These are phyloP conservation scores for Obelidium mucronatum DNA, from an alignment of 192 early-diverging fungal genomes.

Conservation along the genomic window DNA sequence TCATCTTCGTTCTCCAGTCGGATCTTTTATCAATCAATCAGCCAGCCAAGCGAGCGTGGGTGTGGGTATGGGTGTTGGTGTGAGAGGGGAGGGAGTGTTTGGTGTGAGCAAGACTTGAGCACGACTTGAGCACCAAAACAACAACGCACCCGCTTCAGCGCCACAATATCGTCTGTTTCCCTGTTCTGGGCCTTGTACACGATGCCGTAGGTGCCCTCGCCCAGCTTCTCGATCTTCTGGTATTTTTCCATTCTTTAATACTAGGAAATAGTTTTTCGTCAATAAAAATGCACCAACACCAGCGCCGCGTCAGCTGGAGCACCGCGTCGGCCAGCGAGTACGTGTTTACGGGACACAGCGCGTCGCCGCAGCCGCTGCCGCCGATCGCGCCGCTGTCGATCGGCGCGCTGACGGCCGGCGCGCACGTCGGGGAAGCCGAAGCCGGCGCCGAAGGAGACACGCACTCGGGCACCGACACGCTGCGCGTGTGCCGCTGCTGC, in stretches of 20 bases:
- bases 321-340: not conserved
- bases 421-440: not conserved
- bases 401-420: not conserved
- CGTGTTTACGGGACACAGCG: not conserved
- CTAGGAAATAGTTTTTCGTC: not conserved
- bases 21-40: slow-evolving; percentile 46
- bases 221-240: slow-evolving; percentile 98
- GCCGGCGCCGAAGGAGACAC: not conserved
- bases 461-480: slow-evolving; percentile 38
- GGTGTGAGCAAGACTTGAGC: not conserved
- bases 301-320: slow-evolving; percentile 4
- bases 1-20: slow-evolving; percentile 61
- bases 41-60: no score
- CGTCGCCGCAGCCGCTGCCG: not conserved
- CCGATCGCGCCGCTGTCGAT: not conserved
- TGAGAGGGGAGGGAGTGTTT: not conserved
- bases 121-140: not conserved
- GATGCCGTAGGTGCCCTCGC: slow-evolving; percentile 80
- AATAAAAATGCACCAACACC: not conserved
- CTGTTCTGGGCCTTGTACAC: slow-evolving; percentile 99
- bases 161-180: slow-evolving; percentile 95
- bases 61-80: not conserved
- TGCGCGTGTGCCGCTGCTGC: slow-evolving; percentile 56
- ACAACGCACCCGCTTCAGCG: slow-evolving; percentile 81
- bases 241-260: slow-evolving; percentile 51